Evolutionary conservation across 1,284 basidiomycete genomes (phyloP).

Genomic region (Ceratobasidium sp.): DNA sequence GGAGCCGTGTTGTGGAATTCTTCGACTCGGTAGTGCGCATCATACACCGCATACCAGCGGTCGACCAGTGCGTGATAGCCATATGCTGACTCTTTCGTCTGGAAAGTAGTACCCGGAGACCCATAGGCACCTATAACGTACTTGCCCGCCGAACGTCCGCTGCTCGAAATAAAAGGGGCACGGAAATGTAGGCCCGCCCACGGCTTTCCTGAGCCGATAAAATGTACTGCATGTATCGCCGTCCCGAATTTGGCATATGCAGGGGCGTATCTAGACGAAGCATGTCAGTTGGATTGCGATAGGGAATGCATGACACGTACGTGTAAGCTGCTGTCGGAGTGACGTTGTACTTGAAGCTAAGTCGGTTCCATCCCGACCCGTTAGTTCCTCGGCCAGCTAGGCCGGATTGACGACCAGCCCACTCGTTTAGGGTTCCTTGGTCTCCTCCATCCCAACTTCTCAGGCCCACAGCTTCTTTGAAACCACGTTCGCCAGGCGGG

Average conservation of each 20-base stretch:
- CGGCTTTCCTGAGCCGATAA: slow-evolving; percentile 94
- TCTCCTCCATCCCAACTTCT: slow-evolving; percentile 97
- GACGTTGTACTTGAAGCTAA: slow-evolving; percentile 97
- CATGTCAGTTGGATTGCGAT: slow-evolving; percentile 46
- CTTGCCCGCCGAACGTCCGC: slow-evolving; percentile 46
- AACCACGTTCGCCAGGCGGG: slow-evolving; percentile 80
- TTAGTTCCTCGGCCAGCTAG: slow-evolving; percentile 13
- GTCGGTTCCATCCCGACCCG: slow-evolving; percentile 80
- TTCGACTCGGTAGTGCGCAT: slow-evolving; percentile 75
- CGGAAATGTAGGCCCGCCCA: slow-evolving; percentile 82
- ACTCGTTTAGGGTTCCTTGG: slow-evolving; percentile 96
- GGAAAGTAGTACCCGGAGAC: slow-evolving; percentile 53
- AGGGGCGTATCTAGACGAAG: slow-evolving; percentile 80
- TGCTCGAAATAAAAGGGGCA: slow-evolving; percentile 59
- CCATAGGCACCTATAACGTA: slow-evolving; percentile 38
- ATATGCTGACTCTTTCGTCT: slow-evolving; percentile 61
- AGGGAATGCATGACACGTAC: slow-evolving; percentile 62
- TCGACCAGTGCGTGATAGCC: slow-evolving; percentile 84
- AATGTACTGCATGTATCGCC: slow-evolving; percentile 90
- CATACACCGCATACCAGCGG: slow-evolving; percentile 92
- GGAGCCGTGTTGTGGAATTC: slow-evolving; percentile 43
- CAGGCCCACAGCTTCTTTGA: slow-evolving; percentile 75
- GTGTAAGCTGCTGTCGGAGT: slow-evolving; percentile 98
- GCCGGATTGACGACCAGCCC: slow-evolving; percentile 67
- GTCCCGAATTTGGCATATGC: slow-evolving; percentile 94